Evolutionary conservation across 2,329 filamentous ascomycete species (phyloP).

Genomic region (Thermomyces lanuginosus): DNA sequence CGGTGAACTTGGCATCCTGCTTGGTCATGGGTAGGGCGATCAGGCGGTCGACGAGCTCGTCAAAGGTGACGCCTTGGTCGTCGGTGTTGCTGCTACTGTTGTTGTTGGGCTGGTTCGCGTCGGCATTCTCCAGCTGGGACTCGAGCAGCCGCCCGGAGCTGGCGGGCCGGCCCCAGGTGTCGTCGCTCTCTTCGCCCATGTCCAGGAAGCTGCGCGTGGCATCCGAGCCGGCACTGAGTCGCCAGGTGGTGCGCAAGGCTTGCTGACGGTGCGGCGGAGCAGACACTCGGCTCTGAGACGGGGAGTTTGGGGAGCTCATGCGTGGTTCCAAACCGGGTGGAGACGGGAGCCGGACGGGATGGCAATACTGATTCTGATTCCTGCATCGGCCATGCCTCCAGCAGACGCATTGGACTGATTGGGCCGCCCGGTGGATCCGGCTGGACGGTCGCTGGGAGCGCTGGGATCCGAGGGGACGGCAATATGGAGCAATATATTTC

Average conservation of each 20-base stretch:
- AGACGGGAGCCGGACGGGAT: slow-evolving; percentile 32
- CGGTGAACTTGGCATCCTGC: slow-evolving; percentile 72
- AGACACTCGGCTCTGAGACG: slow-evolving; percentile 14
- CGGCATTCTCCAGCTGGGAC: slow-evolving; percentile 2
- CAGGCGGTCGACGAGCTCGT: slow-evolving; percentile 73
- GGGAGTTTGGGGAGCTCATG: slow-evolving; percentile 18
- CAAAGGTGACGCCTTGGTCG: slow-evolving; percentile 29
- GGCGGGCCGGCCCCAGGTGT: slow-evolving; percentile 6
- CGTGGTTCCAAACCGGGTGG: slow-evolving; percentile 21
- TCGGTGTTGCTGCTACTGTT: slow-evolving; percentile 14
- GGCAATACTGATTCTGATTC: no score
- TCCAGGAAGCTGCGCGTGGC: slow-evolving; percentile 27
- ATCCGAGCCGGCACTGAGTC: slow-evolving; percentile 25
- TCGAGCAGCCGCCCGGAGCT: slow-evolving; percentile 4
- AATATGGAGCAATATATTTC: no score
- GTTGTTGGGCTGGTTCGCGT: slow-evolving; percentile 13
- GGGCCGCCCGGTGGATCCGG: slow-evolving; percentile 12
- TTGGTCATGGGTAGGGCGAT: slow-evolving; percentile 67
- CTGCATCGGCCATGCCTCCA: slow-evolving; percentile 35
- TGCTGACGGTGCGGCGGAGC: slow-evolving; percentile 19
- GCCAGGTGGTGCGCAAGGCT: slow-evolving; percentile 21
- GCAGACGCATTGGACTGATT: slow-evolving; percentile 24
- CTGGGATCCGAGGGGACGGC: slow-evolving; percentile 5
- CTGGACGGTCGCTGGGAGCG: slow-evolving; percentile 16
- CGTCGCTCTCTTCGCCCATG: slow-evolving; percentile 28